Evolutionary conservation across 2,329 filamentous ascomycete genomes (phyloP).

Genomic region (Hypocrella siamensis): DNA sequence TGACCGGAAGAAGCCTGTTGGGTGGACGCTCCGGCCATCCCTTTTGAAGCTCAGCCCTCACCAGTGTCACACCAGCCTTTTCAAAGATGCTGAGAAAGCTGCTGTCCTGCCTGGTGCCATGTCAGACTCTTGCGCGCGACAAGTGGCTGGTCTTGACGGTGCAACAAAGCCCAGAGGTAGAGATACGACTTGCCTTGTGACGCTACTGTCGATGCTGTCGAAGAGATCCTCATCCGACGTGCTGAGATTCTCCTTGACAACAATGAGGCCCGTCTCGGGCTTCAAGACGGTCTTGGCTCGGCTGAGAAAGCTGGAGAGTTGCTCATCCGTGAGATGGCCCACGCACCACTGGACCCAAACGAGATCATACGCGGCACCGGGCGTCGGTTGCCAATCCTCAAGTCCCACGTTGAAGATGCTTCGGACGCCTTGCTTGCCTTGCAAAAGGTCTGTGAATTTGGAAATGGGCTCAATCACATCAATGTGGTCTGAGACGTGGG

Average conservation of each 20-base stretch:
- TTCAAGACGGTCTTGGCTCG: slow-evolving; percentile 33
- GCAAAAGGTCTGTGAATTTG: slow-evolving; percentile 58
- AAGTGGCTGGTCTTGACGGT: too few species aligned
- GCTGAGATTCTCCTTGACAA: slow-evolving; percentile 52
- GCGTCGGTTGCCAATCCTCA: slow-evolving; percentile 47
- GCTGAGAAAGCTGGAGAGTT: slow-evolving; percentile 52
- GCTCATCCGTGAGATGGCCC: slow-evolving; percentile 61
- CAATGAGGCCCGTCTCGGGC: slow-evolving; percentile 14
- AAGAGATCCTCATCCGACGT: slow-evolving; percentile 48
- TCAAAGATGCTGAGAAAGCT: too few species aligned
- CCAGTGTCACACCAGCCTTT: too few species aligned
- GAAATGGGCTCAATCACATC: slow-evolving; percentile 76
- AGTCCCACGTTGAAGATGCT: slow-evolving; percentile 57
- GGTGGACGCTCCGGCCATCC: too few species aligned
- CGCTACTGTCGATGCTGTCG: slow-evolving; percentile 60
- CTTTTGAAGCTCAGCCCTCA: too few species aligned
- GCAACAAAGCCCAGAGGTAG: too few species aligned
- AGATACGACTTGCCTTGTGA: slow-evolving; percentile 53
- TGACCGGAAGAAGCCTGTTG: too few species aligned
- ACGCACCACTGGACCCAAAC: slow-evolving; percentile 90
- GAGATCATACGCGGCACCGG: slow-evolving; percentile 48
- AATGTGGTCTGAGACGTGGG: slow-evolving; percentile 51
- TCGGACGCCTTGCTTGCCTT: slow-evolving; percentile 39
- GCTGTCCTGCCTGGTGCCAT: too few species aligned
- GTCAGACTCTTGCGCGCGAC: too few species aligned